Evolutionary conservation across 495 filamentous ascomycete genomes (phyloP).

Genomic region (Tuber umbilicatum): DNA sequence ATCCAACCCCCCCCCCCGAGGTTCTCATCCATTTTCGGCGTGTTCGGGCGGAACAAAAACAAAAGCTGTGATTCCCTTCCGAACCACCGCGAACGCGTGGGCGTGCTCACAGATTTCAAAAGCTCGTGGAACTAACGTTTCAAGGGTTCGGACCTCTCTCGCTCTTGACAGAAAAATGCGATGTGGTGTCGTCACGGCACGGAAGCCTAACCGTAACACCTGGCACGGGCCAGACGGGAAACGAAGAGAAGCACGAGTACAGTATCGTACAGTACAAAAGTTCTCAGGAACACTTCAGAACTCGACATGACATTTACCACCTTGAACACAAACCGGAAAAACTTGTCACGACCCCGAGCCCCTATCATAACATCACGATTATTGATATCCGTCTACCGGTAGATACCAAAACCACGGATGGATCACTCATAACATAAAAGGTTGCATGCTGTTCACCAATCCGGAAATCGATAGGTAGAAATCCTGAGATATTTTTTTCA

Average conservation of each 20-base stretch:
- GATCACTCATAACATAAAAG: not conserved
- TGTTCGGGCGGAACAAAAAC: constrained; percentile 16
- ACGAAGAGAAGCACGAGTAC: not conserved
- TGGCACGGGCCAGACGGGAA: not conserved
- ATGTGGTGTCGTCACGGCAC: not conserved
- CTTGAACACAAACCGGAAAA: not conserved
- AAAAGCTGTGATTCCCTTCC: not conserved
- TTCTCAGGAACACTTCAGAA: not conserved
- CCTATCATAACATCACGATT: not conserved
- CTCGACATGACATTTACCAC: not conserved
- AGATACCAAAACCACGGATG: not conserved
- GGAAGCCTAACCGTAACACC: not conserved
- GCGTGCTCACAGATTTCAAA: not conserved
- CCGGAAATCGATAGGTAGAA: not conserved
- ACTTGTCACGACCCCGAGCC: not conserved
- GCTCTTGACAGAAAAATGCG: not conserved
- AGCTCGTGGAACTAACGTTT: not conserved
- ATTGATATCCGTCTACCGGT: not conserved
- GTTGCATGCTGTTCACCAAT: not conserved
- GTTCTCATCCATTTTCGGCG: constrained; percentile 22
- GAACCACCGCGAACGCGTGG: not conserved
- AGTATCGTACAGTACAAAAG: not conserved
- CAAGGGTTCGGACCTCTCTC: not conserved
- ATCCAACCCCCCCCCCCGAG: constrained; percentile 14
- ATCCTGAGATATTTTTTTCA: not conserved